A percentile compares a stretch with the other conserved stretches of the same genome.
Evolutionary conservation across 495 filamentous ascomycete genomes (phyloP).

Genomic region (Margaritispora aquatica): DNA sequence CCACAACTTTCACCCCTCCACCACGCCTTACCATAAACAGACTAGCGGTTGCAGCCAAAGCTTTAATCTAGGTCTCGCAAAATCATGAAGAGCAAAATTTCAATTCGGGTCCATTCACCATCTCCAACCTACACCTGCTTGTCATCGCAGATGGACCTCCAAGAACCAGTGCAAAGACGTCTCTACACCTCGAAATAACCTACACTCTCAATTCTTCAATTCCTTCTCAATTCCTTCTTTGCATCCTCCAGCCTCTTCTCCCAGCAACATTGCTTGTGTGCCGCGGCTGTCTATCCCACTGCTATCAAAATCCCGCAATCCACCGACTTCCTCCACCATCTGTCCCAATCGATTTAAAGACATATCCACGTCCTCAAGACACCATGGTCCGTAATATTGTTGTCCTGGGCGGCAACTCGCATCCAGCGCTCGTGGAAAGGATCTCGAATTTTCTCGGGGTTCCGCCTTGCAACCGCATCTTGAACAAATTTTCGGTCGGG

Average conservation of each 20-base stretch:
- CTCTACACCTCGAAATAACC: slow-evolving; percentile 12
- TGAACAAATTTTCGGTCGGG: slow-evolving; percentile 88
- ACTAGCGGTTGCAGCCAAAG: not conserved
- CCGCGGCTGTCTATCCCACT: slow-evolving; percentile 17
- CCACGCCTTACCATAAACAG: not conserved
- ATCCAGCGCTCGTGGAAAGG: slow-evolving; percentile 76
- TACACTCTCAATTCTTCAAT: not conserved
- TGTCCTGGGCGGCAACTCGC: slow-evolving; percentile 87
- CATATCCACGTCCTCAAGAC: not conserved
- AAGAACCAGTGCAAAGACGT: slow-evolving; percentile 4
- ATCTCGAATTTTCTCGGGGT: slow-evolving; percentile 86
- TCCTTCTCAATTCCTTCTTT: not conserved
- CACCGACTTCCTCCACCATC: slow-evolving; percentile 10
- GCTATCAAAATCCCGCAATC: slow-evolving; percentile 19
- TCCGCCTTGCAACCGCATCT: slow-evolving; percentile 70
- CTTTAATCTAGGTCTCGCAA: not conserved
- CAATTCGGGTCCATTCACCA: not conserved
- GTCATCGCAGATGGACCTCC: slow-evolving; percentile 16
- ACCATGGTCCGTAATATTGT: slow-evolving; percentile 95
- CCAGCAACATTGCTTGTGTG: no score
- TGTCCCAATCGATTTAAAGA: not conserved
- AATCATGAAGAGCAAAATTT: not conserved
- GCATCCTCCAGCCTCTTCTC: not conserved
- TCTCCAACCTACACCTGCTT: no score
- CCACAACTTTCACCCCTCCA: not conserved